A percentile compares a stretch with the other conserved stretches of the same genome.
Conservation (phyloP, 441 rosid species). For the Corymbia calophylla region DNA sequence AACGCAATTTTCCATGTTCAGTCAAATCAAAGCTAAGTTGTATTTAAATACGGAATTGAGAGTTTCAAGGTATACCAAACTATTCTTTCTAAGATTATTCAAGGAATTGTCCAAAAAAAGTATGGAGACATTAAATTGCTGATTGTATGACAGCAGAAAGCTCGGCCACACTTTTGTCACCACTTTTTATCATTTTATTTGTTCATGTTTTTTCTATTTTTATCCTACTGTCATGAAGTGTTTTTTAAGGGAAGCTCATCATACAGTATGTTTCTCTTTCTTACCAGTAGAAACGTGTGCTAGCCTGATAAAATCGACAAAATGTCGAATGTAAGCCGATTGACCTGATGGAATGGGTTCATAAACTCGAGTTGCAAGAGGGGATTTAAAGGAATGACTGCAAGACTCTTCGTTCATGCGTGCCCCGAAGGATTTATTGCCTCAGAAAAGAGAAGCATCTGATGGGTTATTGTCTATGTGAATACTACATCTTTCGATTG, state of each 20-base stretch:
- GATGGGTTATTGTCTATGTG: neutral
- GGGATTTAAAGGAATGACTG: neutral
- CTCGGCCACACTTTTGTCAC: neutral
- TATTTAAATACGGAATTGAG: neutral
- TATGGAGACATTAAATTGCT: neutral
- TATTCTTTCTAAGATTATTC: neutral
- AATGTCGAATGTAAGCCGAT: neutral
- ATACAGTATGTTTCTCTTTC: neutral
- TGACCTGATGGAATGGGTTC: neutral
- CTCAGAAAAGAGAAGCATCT: neutral
- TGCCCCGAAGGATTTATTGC: neutral
- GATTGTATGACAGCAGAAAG: neutral
- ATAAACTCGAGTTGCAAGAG: neutral
- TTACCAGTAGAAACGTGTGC: neutral
- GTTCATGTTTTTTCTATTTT: neutral
- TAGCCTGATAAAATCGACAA: neutral
- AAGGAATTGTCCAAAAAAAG: neutral
- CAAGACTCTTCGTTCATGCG: neutral
- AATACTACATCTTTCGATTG: neutral
- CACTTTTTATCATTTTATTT: neutral
- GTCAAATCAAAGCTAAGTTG: neutral
- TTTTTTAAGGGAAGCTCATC: neutral
- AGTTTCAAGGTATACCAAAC: neutral
- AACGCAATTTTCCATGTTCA: neutral
- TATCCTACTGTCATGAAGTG: neutral